Conservation (phyloP, 2,329 filamentous ascomycete genomes). For the Microsporum ferrugineum region DNA sequence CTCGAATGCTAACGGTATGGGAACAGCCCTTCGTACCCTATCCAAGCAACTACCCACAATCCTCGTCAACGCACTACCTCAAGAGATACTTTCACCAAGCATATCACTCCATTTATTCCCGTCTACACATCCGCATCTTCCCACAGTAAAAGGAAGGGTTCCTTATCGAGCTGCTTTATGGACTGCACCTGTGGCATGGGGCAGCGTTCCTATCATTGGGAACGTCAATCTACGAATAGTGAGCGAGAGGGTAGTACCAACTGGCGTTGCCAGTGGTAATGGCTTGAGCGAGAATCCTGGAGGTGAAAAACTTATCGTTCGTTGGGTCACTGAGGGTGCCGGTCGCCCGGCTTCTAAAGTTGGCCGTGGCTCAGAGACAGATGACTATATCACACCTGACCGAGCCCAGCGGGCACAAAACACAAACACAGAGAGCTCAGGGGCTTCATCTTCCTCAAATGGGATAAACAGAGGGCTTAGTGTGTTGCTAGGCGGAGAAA, state of each 20-base stretch:
- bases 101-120: conserved; percentile 55
- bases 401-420: background rate
- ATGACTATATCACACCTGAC: background rate
- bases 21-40: conserved; percentile 46
- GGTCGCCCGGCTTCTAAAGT: conserved; percentile 9
- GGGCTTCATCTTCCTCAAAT: conserved; percentile 15
- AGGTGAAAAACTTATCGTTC: conserved; percentile 74
- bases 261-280: conserved; percentile 27
- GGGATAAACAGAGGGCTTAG: conserved; percentile 32
- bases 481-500: conserved; percentile 42
- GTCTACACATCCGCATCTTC: conserved; percentile 54
- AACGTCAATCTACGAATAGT: conserved; percentile 81
- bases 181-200: conserved; percentile 95
- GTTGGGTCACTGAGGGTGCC: conserved; percentile 59
- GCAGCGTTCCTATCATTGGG: conserved; percentile 76
- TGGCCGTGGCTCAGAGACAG: conserved; percentile 1
- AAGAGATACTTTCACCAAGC: conserved; percentile 50
- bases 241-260: conserved; percentile 75
- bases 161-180: conserved; percentile 88
- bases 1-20: conserved; percentile 1
- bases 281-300: conserved; percentile 28
- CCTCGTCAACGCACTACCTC: conserved; percentile 49
- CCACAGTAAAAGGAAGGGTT: conserved; percentile 79
- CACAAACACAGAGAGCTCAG: conserved; percentile 7
- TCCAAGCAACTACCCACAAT: conserved; percentile 52